These are phyloP conservation scores for Phytophthora citricola DNA, from an alignment of 352 stramenopile genomes.

Conservation along the genomic window DNA sequence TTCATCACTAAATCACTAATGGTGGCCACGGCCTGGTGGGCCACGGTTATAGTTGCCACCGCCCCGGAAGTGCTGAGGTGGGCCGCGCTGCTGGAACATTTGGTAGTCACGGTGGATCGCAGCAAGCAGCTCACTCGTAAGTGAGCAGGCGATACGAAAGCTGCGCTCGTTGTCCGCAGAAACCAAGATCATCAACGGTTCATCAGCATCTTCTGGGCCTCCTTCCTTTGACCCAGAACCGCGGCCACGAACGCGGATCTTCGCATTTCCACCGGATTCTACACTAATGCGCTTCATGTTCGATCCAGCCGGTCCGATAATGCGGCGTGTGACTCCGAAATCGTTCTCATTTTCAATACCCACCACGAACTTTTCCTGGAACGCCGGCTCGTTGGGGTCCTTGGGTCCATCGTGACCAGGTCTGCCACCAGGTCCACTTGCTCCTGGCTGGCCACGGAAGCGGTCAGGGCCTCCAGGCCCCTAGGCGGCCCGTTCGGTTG, in stretches of 20 bases:
- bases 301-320: conserved; percentile 79
- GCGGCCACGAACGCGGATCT: conserved; percentile 85
- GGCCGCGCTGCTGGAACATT: conserved; percentile 52
- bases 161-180: conserved; percentile 88
- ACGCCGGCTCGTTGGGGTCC: conserved; percentile 38
- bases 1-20: conserved; percentile 25
- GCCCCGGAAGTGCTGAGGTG: conserved; percentile 28
- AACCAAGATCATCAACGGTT: conserved; percentile 86
- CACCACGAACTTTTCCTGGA: conserved; percentile 81
- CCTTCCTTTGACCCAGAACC: conserved; percentile 84
- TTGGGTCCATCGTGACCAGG: conserved; percentile 27
- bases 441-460: conserved; percentile 28
- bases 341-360: conserved; percentile 89
- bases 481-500: conserved; percentile 39
- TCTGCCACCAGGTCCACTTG: conserved; percentile 20
- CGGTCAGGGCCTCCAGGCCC: conserved; percentile 29
- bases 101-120: conserved; percentile 84
- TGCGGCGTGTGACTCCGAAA: conserved; percentile 84
- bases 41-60: conserved; percentile 34
- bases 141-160: conserved; percentile 78
- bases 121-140: conserved; percentile 69
- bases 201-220: conserved; percentile 67
- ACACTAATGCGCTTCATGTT: conserved; percentile 91
- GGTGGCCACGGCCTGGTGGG: conserved; percentile 30
- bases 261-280: conserved; percentile 80